Base-by-base conservation (phyloP, 2,329 filamentous ascomycete species). In the Botrytis cinerea region DNA sequence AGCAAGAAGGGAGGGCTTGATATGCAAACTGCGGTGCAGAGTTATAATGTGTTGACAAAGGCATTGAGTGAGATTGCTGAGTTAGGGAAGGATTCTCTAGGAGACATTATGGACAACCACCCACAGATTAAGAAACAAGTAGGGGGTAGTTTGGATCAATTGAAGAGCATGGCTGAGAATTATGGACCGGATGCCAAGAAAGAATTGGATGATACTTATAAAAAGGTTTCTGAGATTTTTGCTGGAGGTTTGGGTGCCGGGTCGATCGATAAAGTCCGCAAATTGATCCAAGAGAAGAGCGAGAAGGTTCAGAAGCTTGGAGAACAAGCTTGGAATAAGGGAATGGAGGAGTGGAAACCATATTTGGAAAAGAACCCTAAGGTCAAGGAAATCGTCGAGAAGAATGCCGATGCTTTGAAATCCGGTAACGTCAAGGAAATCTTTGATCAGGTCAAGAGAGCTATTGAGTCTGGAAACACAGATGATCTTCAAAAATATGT, bases 151-250 rank as follows among this genome's bases (percentile, higher is more conserved):
- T 82, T 92, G 62, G 88, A 92, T 68, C 87, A 92, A 80, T 84
- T 94, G 68, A 92, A 93, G 86, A 82, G 89, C 76, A 86, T 93
- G 81, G 89, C 89, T 40, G 87, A 93, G 22, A 84, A 89, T 74
- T 91, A 92, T 78, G 92, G 92, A 0, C 92, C 92, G 0, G 90
- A 94, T 79, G 92, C 91, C 0, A 93, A 93, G 87, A 90, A 93
- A 85, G 87, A 93, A 81, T 87, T 92, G 8, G 90, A 94, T 72
- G 85, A 91, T 82, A 92, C 91, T 1, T 93, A 91, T 88, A 81
- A 86, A 43, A 87, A 94, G 80, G 84, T 93, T 76, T 86, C 86
- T 77, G 88, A 92, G 57, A 86, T 93, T 66, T 80, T 92, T 72
- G 87, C 88, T 63, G 85, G 86, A 22, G 92, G 92, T 3, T 79